Evolutionary conservation across 2,329 filamentous ascomycete species (phyloP).

Genomic region (Dothiorella sarmentorum): DNA sequence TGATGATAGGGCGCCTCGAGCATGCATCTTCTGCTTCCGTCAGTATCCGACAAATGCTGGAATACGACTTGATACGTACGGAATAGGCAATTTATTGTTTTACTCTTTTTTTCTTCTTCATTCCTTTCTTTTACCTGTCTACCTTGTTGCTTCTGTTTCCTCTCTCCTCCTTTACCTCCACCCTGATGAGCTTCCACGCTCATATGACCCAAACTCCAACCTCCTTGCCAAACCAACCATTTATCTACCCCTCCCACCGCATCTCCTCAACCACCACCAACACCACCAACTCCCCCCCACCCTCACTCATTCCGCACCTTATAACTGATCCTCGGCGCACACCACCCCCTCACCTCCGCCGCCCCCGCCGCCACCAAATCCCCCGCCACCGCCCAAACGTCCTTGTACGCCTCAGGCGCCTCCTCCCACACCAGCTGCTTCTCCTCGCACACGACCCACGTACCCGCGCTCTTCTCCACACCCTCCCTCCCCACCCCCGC

Average conservation of each 20-base stretch:
- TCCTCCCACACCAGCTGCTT: conserved; percentile 40
- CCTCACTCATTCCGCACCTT: conserved; percentile 35
- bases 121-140: no score
- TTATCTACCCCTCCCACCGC: no score
- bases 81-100: no score
- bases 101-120: no score
- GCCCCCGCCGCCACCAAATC: conserved; percentile 35
- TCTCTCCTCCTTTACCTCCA: no score
- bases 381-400: conserved; percentile 35
- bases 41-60: no score
- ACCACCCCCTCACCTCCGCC: conserved; percentile 32
- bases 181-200: no score
- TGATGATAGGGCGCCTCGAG: no score
- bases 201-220: no score
- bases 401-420: conserved; percentile 38
- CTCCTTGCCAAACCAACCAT: no score
- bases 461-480: conserved; percentile 25
- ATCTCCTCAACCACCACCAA: not conserved
- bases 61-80: no score
- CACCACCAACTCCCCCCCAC: not conserved
- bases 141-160: no score
- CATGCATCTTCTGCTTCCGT: not conserved
- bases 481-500: not conserved
- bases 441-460: conserved; percentile 39
- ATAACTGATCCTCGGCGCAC: conserved; percentile 35